Evolutionary conservation across 2,329 filamentous ascomycete species (phyloP).

Genomic region (Fusarium sp.): DNA sequence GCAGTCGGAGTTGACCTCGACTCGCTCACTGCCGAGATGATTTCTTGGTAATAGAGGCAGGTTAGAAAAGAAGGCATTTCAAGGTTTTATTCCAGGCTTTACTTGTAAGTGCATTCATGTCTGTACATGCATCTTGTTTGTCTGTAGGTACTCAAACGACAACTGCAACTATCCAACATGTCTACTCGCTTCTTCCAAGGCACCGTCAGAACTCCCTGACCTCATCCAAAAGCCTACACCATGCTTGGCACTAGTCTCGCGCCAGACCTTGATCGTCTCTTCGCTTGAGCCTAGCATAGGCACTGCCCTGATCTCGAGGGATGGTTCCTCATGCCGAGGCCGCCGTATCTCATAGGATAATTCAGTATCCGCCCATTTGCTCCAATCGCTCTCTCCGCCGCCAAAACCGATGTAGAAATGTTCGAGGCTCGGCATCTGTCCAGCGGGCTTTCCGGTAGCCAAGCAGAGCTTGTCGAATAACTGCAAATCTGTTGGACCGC

Average conservation of each 20-base stretch:
- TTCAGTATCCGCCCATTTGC: background rate
- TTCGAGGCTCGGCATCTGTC: background rate
- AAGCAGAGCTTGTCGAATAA: background rate
- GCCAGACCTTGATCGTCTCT: background rate
- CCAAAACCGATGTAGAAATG: background rate
- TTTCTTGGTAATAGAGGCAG: background rate
- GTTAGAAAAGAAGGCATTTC: background rate
- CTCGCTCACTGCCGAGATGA: background rate
- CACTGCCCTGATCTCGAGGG: background rate
- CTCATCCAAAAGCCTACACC: background rate
- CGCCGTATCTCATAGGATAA: background rate
- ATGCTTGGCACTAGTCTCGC: background rate
- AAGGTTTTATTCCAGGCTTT: background rate
- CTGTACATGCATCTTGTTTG: background rate
- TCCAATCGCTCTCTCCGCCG: background rate
- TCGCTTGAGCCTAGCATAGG: background rate
- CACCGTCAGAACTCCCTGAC: background rate
- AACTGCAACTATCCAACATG: background rate
- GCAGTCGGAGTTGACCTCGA: background rate
- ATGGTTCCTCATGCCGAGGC: background rate
- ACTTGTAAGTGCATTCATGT: background rate
- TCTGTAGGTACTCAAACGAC: background rate
- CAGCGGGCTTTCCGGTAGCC: background rate
- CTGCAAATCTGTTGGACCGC: background rate
- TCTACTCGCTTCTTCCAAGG: background rate